Base-by-base conservation (phyloP, 2,329 filamentous ascomycete species). In the Botrytis deweyae region DNA sequence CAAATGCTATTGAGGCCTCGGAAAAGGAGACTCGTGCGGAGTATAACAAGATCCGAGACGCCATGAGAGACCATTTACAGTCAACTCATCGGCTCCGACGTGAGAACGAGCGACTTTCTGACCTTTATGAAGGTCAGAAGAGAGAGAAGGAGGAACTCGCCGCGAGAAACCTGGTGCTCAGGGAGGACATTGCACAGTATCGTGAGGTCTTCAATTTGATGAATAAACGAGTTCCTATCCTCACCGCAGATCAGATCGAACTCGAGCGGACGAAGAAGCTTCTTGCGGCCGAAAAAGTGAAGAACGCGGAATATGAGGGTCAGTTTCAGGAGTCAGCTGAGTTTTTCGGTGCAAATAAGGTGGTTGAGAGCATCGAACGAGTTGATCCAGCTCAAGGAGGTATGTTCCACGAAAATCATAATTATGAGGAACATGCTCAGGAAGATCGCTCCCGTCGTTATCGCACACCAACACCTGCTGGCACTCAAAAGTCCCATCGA, bases 121-220 rank as follows among this genome's bases (percentile, higher is more conserved):
- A n/a, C 14, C 4, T n/a, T 22, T 14, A 14, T 52, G 4, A 5
- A 22, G 4, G 0, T 10, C 3, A 6, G 10, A 52, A 14, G 22
- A 25, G 4, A 10, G 46, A 52, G 3, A 25, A 12, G 0, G 20
- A 52, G 10, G 22, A 5, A 52, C 22, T 46, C 18, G 7, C 2
- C 44, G 18, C 22, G 44, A 18, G 2, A 44, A 44, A 44, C 16
- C 5, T 9, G 8, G 9, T 4, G 46, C 46, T 52, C 25, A 2
- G 5, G 4, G 4, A 52, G 1, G 4, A 4, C 10, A 1, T n/a
- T 16, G 12, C 7, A 0, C 22, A 9, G 8, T 55, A 16, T n/a
- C 2, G 4, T 14, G 3, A 0, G 25, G 49, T 25, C 12, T 4
- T 55, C 25, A 0, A 55, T n/a, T 3, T n/a, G n/a, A 2, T 55